Base-by-base conservation (phyloP, 805 yeast genomes). In the Tetrapisispora taiwanensis region DNA sequence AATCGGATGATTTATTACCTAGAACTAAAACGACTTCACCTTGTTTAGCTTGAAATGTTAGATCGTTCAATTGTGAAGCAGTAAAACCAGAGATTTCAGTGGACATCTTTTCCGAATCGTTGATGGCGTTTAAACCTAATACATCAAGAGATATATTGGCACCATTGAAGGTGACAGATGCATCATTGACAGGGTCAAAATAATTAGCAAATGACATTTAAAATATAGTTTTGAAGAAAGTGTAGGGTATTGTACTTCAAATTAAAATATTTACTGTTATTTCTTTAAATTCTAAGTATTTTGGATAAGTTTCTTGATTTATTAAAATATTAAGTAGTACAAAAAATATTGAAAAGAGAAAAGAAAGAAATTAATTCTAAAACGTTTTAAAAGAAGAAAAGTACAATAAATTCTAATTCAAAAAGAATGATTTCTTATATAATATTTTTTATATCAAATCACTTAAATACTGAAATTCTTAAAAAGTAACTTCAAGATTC, bases 11-110 rank as follows among this genome's bases (percentile, higher is more conserved):
- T 28, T 58, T 55, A 10, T 49, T 48, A 41, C 61, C 61, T 36
- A 58, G 43, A 12, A 56, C 59, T 28, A 58, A 44, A 8, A 56
- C 53, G 46, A 55, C 50, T 50, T 58, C 63, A 41, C 61, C 61
- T 36, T 48, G 48, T 9, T 52, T 49, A 4, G 55, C 60, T 37
- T 47, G 47, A 30, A 55, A 53, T 10, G 57, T 52, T 19, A 56
- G 17, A 36, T 56, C 58, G 22, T 37, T 38, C 5, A 36, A 5
- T 30, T 37, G 36, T 4, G 40, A 14, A 30, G 24, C 17, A n/a
- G 40, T 18, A 30, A 22, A 12, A 12, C 35, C 34, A 15, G 45
- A 40, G 17, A 30, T 32, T 5, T 9, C 30, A 13, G 42, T 22
- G 4, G 12, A 4, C 35, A 31, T 15, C 3, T 35, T 18, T 32